Conservation (phyloP, 768 basidiomycete species). For the Termitomyces sp. region DNA sequence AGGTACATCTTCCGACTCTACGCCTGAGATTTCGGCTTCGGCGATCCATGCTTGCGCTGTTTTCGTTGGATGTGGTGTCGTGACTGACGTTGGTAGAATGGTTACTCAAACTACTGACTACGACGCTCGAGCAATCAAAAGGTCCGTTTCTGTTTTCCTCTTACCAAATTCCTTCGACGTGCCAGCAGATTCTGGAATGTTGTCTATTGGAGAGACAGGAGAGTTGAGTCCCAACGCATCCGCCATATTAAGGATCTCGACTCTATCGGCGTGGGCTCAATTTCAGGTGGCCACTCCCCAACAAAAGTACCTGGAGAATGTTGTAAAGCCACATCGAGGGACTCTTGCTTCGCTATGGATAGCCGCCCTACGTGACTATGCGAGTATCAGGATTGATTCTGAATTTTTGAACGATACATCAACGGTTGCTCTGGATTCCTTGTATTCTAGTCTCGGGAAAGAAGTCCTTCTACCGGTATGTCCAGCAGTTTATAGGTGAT, state of each 20-base stretch:
- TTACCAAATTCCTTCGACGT: not conserved
- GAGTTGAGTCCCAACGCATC: slow-evolving; percentile 93
- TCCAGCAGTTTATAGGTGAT: slow-evolving; percentile 8
- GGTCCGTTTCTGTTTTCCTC: slow-evolving; percentile 40
- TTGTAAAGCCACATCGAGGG: slow-evolving; percentile 76
- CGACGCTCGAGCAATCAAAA: slow-evolving; percentile 86
- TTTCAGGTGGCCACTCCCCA: slow-evolving; percentile 73
- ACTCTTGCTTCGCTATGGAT: slow-evolving; percentile 85
- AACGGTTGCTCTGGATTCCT: slow-evolving; percentile 71
- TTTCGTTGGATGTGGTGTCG: slow-evolving; percentile 93
- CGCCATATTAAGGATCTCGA: slow-evolving; percentile 90
- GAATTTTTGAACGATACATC: slow-evolving; percentile 79
- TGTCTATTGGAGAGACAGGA: slow-evolving; percentile 81
- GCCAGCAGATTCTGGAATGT: slow-evolving; percentile 68
- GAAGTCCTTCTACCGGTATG: slow-evolving; percentile 90
- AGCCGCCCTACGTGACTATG: slow-evolving; percentile 86
- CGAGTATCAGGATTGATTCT: slow-evolving; percentile 84
- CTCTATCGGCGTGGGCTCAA: slow-evolving; percentile 94
- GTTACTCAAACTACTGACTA: slow-evolving; percentile 89
- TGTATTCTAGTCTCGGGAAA: slow-evolving; percentile 84
- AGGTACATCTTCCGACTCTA: slow-evolving; percentile 85
- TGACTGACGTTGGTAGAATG: slow-evolving; percentile 88
- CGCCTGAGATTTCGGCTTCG: slow-evolving; percentile 90
- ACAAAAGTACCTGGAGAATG: slow-evolving; percentile 73
- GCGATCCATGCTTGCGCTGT: slow-evolving; percentile 93